Conservation (phyloP, 139 green algal species). For the Pedinophyceae sp. region DNA sequence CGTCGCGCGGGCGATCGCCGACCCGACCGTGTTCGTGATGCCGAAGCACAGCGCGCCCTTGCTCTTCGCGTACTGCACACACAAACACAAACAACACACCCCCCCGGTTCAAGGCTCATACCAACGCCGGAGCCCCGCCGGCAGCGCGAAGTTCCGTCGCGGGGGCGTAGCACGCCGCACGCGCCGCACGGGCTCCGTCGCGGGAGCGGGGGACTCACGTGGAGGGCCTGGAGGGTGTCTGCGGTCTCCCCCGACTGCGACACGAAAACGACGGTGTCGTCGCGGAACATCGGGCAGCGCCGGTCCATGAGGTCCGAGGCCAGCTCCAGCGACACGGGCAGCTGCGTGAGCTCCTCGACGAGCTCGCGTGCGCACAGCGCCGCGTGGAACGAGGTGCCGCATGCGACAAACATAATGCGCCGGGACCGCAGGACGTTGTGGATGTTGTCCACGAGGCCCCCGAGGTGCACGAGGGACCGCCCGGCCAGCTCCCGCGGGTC, state of each 20-base stretch:
- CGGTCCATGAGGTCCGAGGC: slow-evolving; percentile 84
- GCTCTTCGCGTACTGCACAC: slow-evolving; percentile 16
- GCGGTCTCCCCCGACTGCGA: slow-evolving; percentile 88
- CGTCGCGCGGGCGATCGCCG: slow-evolving; percentile 69
- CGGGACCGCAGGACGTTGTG: slow-evolving; percentile 49
- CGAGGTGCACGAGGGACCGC: neutral
- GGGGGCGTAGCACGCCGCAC: neutral
- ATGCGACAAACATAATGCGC: slow-evolving; percentile 84
- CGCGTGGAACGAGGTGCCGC: slow-evolving; percentile 81
- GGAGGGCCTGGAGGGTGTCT: slow-evolving; percentile 66
- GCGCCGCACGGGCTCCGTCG: neutral
- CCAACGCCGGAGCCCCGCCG: slow-evolving; percentile 26
- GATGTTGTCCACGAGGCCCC: neutral
- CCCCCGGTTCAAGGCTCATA: slow-evolving; percentile 49
- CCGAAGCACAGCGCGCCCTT: slow-evolving; percentile 85
- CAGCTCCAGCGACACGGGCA: slow-evolving; percentile 84
- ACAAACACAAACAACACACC: slow-evolving; percentile 1
- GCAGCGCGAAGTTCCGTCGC: neutral
- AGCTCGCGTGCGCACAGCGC: slow-evolving; percentile 55
- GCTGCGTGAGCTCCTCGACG: slow-evolving; percentile 27
- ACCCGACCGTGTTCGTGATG: slow-evolving; percentile 94
- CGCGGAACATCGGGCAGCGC: slow-evolving; percentile 65
- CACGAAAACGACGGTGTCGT: slow-evolving; percentile 89
- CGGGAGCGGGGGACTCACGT: neutral
- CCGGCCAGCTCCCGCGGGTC: no score